Conservation (phyloP, 164 flowering plant species). For the Tetrastigma voinierianum region DNA sequence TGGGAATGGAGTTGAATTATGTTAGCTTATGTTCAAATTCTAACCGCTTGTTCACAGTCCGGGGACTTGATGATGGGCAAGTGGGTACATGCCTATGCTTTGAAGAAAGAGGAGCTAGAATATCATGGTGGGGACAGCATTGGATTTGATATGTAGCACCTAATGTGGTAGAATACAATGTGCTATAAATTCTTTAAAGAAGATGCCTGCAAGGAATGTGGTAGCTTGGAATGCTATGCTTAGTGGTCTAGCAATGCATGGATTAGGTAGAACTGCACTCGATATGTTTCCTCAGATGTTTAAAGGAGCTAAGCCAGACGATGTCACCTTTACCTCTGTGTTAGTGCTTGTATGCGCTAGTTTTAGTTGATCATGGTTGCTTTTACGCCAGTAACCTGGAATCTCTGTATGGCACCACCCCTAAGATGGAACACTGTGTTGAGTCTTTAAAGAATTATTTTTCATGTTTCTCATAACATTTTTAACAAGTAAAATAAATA, state of each 20-base stretch:
- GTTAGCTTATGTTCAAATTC: too few relatives aligned
- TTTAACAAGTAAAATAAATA: slow-evolving; percentile 66
- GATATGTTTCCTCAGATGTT: slow-evolving; percentile 41
- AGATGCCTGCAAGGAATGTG: slow-evolving; percentile 42
- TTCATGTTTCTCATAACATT: slow-evolving; percentile 57
- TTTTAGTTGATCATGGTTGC: slow-evolving; percentile 54
- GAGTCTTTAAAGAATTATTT: slow-evolving; percentile 77
- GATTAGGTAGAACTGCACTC: slow-evolving; percentile 41
- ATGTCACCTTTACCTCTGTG: too few relatives aligned
- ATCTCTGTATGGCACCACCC: slow-evolving; percentile 32
- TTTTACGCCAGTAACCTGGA: slow-evolving; percentile 31
- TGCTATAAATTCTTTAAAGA: slow-evolving; percentile 41
- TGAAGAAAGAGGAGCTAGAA: slow-evolving; percentile 35
- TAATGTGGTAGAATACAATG: slow-evolving; percentile 54
- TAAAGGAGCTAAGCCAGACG: slow-evolving; percentile 57
- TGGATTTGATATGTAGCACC: slow-evolving; percentile 74
- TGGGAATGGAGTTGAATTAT: too few relatives aligned
- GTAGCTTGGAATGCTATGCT: too few relatives aligned
- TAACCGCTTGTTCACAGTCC: too few relatives aligned
- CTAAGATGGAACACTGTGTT: slow-evolving; percentile 66
- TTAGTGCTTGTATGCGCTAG: slow-evolving; percentile 70
- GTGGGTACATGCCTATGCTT: too few relatives aligned
- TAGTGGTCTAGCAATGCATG: too few relatives aligned
- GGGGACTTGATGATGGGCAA: too few relatives aligned
- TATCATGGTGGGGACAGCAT: slow-evolving; percentile 52